Evolutionary conservation across 192 early-diverging fungal species (phyloP).

Genomic region (Rhizophagus prolifer): DNA sequence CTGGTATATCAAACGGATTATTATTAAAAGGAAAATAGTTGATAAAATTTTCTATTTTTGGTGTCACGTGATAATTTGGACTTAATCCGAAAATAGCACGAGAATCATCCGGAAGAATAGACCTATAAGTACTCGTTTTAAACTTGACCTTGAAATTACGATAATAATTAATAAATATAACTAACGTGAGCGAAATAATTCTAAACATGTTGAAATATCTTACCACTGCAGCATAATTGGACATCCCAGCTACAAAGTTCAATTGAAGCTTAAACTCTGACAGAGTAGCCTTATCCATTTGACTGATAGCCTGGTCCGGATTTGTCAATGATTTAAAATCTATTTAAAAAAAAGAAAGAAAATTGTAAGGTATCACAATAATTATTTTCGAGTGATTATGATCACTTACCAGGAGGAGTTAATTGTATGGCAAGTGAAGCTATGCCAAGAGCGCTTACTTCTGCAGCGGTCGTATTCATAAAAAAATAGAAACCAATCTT

Average conservation of each 20-base stretch:
- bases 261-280: not conserved
- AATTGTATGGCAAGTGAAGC: not conserved
- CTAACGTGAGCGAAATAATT: not conserved
- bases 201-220: not conserved
- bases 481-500: conserved; percentile 1
- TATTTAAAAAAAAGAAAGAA: not conserved
- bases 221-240: not conserved
- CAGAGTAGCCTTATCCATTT: not conserved
- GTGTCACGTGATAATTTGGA: not conserved
- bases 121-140: not conserved
- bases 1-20: not conserved
- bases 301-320: not conserved
- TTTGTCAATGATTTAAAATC: not conserved
- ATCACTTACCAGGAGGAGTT: not conserved
- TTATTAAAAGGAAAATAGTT: conserved; percentile 12
- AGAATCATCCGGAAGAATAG: not conserved
- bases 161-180: not conserved
- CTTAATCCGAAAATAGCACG: not conserved
- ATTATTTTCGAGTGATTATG: not conserved
- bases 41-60: not conserved
- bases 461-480: not conserved
- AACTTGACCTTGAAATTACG: not conserved
- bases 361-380: too few relatives aligned
- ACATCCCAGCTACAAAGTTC: conserved; percentile 2
- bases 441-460: not conserved